Percentiles rank a stretch among this genome's conserved stretches.
phyloP scores from a whole-genome alignment of 441 rosid species.

The Erysimum cheiri region DNA sequence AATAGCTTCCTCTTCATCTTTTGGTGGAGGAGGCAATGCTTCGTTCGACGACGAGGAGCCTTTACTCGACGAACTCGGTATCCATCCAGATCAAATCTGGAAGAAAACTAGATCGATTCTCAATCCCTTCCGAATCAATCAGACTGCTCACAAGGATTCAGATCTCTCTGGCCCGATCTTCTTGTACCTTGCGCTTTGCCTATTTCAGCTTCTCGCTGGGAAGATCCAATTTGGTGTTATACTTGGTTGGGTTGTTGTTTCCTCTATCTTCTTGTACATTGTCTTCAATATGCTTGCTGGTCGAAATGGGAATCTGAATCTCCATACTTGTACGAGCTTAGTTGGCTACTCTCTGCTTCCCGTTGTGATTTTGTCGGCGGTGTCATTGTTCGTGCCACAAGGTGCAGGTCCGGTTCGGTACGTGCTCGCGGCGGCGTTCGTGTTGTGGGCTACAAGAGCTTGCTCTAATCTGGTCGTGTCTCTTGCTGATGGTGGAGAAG shows the following conservation, averaged over 20 bases:
- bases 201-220: constrained; percentile 75
- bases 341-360: constrained; percentile 79
- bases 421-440: constrained; percentile 54
- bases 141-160: constrained; percentile 61
- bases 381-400: constrained; percentile 70
- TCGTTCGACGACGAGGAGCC: constrained; percentile 75
- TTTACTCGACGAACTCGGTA: constrained; percentile 84
- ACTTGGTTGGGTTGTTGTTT: constrained; percentile 80
- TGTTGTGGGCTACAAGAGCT: constrained; percentile 76
- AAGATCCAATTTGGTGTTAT: constrained; percentile 81
- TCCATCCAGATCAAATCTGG: constrained; percentile 89
- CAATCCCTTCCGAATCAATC: constrained; percentile 69
- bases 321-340: constrained; percentile 80
- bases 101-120: constrained; percentile 70
- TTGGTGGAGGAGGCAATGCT: constrained; percentile 13
- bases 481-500: constrained; percentile 78
- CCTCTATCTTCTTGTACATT: constrained; percentile 71
- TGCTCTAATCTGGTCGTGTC: constrained; percentile 67
- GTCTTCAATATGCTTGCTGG: constrained; percentile 89
- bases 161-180: constrained; percentile 82
- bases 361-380: constrained; percentile 67
- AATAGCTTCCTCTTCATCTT: constrained; percentile 35
- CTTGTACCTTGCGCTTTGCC: constrained; percentile 66
- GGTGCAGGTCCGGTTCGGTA: constrained; percentile 51
- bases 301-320: constrained; percentile 68